phyloP scores from a whole-genome alignment of 2,329 filamentous ascomycete genomes.

The Penicillium sp. region DNA sequence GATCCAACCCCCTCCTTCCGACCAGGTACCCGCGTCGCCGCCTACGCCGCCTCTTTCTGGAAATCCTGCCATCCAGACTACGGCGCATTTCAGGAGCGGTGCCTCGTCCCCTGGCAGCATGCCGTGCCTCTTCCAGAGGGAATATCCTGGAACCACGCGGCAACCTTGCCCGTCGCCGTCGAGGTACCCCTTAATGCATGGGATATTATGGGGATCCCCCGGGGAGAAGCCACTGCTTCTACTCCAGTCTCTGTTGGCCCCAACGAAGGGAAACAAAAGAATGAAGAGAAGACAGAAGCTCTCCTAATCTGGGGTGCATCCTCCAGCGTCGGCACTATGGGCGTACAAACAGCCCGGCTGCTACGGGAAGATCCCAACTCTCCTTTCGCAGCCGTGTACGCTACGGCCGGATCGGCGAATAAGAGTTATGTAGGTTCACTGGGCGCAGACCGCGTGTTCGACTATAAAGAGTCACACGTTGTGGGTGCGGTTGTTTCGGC shows the following conservation, averaged over 20 bases:
- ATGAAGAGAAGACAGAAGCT: constrained; percentile 25
- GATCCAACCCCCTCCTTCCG: constrained; percentile 20
- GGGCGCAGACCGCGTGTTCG: constrained; percentile 40
- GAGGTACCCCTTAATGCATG: constrained; percentile 39
- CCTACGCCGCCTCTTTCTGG: constrained; percentile 42
- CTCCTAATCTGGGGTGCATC: constrained; percentile 46
- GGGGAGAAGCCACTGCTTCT: constrained; percentile 14
- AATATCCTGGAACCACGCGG: constrained; percentile 42
- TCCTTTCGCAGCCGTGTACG: constrained; percentile 41
- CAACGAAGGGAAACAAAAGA: background rate
- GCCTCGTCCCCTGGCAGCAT: constrained; percentile 44
- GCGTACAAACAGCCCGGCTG: constrained; percentile 39
- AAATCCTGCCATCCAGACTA: constrained; percentile 45
- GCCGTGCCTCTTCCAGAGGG: constrained; percentile 31
- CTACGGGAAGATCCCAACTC: constrained; percentile 34
- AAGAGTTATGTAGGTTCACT: constrained; percentile 29
- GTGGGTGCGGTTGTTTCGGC: constrained; percentile 34
- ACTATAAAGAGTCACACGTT: constrained; percentile 34
- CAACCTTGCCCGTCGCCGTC: constrained; percentile 40
- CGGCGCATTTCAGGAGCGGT: constrained; percentile 46
- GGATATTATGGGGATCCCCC: constrained; percentile 37
- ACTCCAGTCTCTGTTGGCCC: background rate
- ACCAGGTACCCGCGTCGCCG: constrained; percentile 39
- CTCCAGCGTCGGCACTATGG: constrained; percentile 46
- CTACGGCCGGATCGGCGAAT: constrained; percentile 38